Evolutionary conservation across 768 basidiomycete genomes (phyloP).

Genomic region (Tulasnella sp.): DNA sequence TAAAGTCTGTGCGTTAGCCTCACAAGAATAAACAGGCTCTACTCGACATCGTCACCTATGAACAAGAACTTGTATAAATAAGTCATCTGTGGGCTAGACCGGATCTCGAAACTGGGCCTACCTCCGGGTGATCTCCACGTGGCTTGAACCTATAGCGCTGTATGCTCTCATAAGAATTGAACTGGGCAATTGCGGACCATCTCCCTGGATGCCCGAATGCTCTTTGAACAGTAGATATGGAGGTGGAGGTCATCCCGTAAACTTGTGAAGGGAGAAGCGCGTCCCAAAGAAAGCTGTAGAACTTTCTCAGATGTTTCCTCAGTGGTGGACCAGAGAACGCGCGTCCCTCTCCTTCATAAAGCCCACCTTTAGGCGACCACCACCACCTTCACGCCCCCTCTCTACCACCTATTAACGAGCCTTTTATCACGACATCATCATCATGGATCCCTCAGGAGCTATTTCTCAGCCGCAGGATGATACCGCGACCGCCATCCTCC

Average conservation of each 20-base stretch:
- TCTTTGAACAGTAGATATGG: neutral
- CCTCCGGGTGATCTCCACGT: too few relatives aligned
- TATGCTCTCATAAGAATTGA: neutral
- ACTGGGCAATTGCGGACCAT: neutral
- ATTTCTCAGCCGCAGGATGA: constrained; percentile 80
- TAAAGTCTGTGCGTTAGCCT: neutral
- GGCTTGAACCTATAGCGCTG: neutral
- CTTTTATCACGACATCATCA: neutral
- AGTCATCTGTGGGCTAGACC: too few relatives aligned
- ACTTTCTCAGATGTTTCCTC: too few relatives aligned
- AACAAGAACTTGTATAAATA: too few relatives aligned
- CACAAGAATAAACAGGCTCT: neutral
- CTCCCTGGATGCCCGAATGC: neutral
- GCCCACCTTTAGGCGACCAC: too few relatives aligned
- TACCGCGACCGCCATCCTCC: constrained; percentile 85
- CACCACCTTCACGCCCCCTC: neutral
- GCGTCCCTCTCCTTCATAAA: too few relatives aligned
- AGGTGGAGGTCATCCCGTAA: too few relatives aligned
- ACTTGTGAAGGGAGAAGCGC: too few relatives aligned
- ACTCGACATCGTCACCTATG: neutral
- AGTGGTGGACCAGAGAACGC: too few relatives aligned
- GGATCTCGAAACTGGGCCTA: too few relatives aligned
- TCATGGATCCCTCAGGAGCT: constrained; percentile 66
- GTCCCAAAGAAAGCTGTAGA: too few relatives aligned
- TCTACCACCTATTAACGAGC: neutral